Base-by-base conservation (phyloP, 176 grass and related monocot genomes). In the Triticum urartu region DNA sequence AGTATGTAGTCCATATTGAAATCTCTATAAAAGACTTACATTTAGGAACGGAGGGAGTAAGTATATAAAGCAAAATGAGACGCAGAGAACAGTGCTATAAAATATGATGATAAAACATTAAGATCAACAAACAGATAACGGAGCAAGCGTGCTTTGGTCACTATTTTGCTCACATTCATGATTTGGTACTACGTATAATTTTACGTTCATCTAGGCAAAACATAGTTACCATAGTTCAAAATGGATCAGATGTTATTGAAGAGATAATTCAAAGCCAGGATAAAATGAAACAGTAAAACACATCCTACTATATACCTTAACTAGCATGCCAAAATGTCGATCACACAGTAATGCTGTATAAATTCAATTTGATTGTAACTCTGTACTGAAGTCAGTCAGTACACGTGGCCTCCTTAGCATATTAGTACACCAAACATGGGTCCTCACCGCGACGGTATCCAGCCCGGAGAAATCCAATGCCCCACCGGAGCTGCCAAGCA, bases 401-500 rank as follows among this genome's bases (percentile, higher is more conserved):
- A 52, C 48, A 52, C 15, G 15, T 52, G 48, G 17, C 15, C 17
- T 68, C 26, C 4, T 60, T 22, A 21, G 36, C n/a, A 45, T 26
- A 45, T 56, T 73, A 20, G 18, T 54, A 77, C 18, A 28, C 12
- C 17, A 84, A 81, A 28, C 33, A 11, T 56, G 13, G 33, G 58
- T 70, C 9, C 87, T 89, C 86, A 95, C 93, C 88, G 75, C 78
- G 26, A 79, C 15, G 0, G 93, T 95, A 50, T 95, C 83, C 89
- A 95, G 64, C 28, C 90, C 88, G 12, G 83, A 87, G 65, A 95
- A 95, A 78, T 90, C 93, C 70, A 95, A 63, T 42, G 86, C 83
- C 36, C 88, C 93, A 28, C 88, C 90, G 2, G 88, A 89, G 43
- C 72, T 85, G 10, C 92, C 78, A 64, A 95, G 87, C 71, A 95